These are phyloP conservation scores for Ensete ventricosum DNA, from an alignment of 176 grass and related monocot genomes.

Conservation along the genomic window DNA sequence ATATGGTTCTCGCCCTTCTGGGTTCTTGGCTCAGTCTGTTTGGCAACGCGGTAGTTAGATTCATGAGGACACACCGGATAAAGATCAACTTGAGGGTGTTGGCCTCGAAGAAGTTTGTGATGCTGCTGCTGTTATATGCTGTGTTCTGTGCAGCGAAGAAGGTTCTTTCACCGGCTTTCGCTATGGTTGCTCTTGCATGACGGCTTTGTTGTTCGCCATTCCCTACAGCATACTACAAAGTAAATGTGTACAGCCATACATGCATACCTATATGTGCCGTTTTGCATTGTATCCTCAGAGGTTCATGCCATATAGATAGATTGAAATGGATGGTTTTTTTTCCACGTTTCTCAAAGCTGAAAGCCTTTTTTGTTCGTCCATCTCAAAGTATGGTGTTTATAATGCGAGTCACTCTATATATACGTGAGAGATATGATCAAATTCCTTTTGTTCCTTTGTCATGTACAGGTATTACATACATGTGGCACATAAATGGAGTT, in stretches of 20 bases:
- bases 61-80: conserved; percentile 47
- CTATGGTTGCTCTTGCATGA: conserved; percentile 9
- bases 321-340: too few species aligned
- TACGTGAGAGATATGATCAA: too few species aligned
- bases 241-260: not conserved
- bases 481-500: too few species aligned
- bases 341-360: too few species aligned
- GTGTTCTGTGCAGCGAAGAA: conserved; percentile 25
- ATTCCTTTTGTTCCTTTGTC: too few species aligned
- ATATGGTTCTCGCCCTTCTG: conserved; percentile 29
- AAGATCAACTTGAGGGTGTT: conserved; percentile 77
- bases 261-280: not conserved
- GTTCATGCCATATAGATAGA: too few species aligned
- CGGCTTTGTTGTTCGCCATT: too few species aligned
- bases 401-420: too few species aligned
- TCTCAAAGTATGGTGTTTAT: too few species aligned
- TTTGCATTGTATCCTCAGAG: too few species aligned
- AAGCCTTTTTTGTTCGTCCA: too few species aligned
- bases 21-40: conserved; percentile 38
- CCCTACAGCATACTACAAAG: not conserved
- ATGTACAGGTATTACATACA: too few species aligned
- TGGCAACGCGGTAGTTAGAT: conserved; percentile 32
- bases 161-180: conserved; percentile 11
- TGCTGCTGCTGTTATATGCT: conserved; percentile 23
- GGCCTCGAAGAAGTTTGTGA: conserved; percentile 53